Percentiles rank a stretch among this genome's conserved stretches.
phyloP scores from a whole-genome alignment of 1,284 basidiomycete genomes.

The Pyrrhoderma noxium region DNA sequence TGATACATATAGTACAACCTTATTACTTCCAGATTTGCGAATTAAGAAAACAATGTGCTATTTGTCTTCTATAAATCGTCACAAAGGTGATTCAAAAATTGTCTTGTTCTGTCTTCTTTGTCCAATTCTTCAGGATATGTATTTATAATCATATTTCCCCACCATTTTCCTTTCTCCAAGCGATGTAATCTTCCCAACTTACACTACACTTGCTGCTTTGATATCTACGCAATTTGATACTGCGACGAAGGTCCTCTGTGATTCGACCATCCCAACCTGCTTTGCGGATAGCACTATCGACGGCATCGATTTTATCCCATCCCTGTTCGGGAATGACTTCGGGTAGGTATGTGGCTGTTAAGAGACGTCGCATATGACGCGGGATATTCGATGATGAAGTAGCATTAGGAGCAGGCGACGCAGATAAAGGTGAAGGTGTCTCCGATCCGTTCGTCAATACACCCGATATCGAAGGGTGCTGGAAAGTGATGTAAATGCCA shows the following conservation, averaged over 20 bases:
- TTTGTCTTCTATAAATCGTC: background rate
- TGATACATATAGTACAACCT: background rate
- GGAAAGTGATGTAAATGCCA: slow-evolving; percentile 86
- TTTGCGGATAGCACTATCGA: slow-evolving; percentile 89
- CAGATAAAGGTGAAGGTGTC: slow-evolving; percentile 62
- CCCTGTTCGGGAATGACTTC: slow-evolving; percentile 90
- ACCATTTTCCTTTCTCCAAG: slow-evolving; percentile 56
- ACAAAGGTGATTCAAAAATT: too few species aligned
- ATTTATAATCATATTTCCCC: slow-evolving; percentile 20
- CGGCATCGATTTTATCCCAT: slow-evolving; percentile 84
- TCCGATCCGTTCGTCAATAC: slow-evolving; percentile 31
- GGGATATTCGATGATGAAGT: slow-evolving; percentile 33
- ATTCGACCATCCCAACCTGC: slow-evolving; percentile 83
- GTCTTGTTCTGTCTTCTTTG: too few species aligned
- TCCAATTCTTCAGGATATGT: too few species aligned
- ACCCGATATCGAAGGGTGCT: slow-evolving; percentile 59
- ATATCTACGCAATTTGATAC: slow-evolving; percentile 77
- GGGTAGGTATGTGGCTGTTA: slow-evolving; percentile 92
- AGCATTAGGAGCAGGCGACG: slow-evolving; percentile 44
- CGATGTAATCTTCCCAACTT: slow-evolving; percentile 70
- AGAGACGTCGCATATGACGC: slow-evolving; percentile 40
- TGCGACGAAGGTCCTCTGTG: slow-evolving; percentile 74
- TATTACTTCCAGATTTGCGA: background rate
- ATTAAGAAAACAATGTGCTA: background rate
- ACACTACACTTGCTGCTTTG: slow-evolving; percentile 72